Evolutionary conservation across 2,329 filamentous ascomycete genomes (phyloP).

Genomic region (Acrocalymma vagum): DNA sequence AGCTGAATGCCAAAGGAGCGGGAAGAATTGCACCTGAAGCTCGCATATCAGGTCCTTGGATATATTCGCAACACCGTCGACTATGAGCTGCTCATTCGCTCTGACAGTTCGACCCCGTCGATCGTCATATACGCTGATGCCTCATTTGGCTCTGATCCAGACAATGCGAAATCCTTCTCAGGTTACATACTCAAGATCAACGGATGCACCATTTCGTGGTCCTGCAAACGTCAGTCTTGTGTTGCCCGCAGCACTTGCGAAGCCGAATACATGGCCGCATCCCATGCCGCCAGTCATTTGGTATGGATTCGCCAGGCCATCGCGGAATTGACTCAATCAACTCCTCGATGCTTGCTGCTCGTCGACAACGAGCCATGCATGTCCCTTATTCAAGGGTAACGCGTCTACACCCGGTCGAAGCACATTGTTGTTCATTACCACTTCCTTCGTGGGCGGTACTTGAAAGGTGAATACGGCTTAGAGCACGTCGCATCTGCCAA

Average conservation of each 20-base stretch:
- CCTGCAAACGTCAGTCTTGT: conserved; percentile 21
- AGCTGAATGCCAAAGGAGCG: too few species aligned
- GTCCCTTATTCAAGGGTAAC: conserved; percentile 7
- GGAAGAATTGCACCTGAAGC: conserved; percentile 1
- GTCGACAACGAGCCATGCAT: conserved; percentile 12
- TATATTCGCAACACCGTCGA: conserved; percentile 4
- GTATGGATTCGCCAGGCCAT: conserved; percentile 8
- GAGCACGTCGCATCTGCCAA: conserved; percentile 1
- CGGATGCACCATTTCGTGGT: conserved; percentile 24
- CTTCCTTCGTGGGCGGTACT: conserved; percentile 2
- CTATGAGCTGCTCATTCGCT: not conserved
- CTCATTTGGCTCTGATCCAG: conserved; percentile 9
- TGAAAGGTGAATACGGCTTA: not conserved
- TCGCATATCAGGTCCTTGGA: not conserved
- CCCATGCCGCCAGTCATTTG: conserved; percentile 8
- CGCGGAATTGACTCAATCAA: not conserved
- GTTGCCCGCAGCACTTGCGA: conserved; percentile 22
- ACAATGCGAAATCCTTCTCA: conserved; percentile 15
- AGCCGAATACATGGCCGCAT: conserved; percentile 25
- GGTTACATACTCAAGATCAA: conserved; percentile 27
- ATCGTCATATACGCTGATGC: conserved; percentile 13
- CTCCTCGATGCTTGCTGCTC: not conserved
- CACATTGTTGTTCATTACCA: conserved; percentile 13
- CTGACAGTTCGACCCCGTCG: too few species aligned
- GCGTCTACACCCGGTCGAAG: conserved; percentile 7